A percentile compares a stretch with the other conserved stretches of the same genome.
These are phyloP conservation scores for Vigna reflexopilosa DNA, from an alignment of 306 rosid species.

Conservation along the genomic window DNA sequence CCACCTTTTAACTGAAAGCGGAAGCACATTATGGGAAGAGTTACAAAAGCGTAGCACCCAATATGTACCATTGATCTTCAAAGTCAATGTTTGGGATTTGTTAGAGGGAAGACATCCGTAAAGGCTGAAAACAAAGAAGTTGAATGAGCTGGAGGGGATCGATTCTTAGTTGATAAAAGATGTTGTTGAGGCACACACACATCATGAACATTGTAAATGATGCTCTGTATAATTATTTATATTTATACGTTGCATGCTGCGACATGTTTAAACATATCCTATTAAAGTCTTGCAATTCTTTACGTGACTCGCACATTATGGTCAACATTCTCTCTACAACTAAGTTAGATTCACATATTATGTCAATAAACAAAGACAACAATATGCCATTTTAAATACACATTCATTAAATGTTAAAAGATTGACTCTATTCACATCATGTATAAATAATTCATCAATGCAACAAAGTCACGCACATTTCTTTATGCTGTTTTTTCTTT, in stretches of 20 bases:
- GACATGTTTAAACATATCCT: constrained; percentile 44
- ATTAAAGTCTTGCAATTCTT: constrained; percentile 29
- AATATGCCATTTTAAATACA: not conserved
- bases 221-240: not conserved
- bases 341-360: not conserved
- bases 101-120: constrained; percentile 26
- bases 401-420: not conserved
- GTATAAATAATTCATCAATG: not conserved
- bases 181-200: not conserved
- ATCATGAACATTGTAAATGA: constrained; percentile 29
- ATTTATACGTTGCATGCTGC: constrained; percentile 38
- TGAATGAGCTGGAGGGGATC: constrained; percentile 19
- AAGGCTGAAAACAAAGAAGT: constrained; percentile 22
- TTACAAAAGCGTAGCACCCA: not conserved
- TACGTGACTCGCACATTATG: constrained; percentile 37
- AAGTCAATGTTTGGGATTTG: too few relatives aligned
- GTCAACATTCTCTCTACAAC: constrained; percentile 30
- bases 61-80: too few relatives aligned
- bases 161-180: constrained; percentile 24
- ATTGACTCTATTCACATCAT: not conserved
- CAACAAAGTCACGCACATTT: not conserved
- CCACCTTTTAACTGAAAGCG: not conserved
- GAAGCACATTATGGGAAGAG: not conserved
- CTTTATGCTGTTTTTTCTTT: constrained; percentile 34
- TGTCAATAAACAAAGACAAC: not conserved